Percentiles rank a stretch among this genome's conserved stretches.
phyloP scores from a whole-genome alignment of 2,329 filamentous ascomycete genomes.

The Fusarium sp. region DNA sequence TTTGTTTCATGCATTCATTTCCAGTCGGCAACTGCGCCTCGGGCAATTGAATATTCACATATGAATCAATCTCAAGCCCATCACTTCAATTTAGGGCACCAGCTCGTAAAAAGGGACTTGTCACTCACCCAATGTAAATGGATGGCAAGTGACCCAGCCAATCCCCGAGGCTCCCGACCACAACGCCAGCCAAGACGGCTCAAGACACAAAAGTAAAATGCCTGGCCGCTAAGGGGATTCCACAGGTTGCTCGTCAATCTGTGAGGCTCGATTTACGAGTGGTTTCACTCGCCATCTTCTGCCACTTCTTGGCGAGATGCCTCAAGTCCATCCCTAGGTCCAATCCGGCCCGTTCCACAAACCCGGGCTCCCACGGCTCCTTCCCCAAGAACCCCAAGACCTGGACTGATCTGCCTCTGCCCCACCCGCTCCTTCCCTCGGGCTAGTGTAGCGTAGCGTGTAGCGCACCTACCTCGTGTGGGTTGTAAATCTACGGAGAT shows the following conservation, averaged over 20 bases:
- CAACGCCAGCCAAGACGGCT: not conserved
- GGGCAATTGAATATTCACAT: not conserved
- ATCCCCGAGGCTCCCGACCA: not conserved
- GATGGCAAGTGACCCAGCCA: not conserved
- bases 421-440: constrained; percentile 16
- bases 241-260: not conserved
- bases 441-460: not conserved
- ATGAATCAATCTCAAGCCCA: not conserved
- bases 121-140: not conserved
- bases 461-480: not conserved
- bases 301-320: constrained; percentile 34
- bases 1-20: not conserved
- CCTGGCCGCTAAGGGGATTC: not conserved
- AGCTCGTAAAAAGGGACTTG: not conserved
- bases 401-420: constrained; percentile 1
- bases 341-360: not conserved
- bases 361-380: not conserved
- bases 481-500: not conserved
- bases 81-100: not conserved
- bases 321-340: not conserved
- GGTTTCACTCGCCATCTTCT: constrained; percentile 10
- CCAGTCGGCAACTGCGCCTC: not conserved
- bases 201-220: not conserved
- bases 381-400: not conserved
- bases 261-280: not conserved